Evolutionary conservation across 2,329 filamentous ascomycete species (phyloP), one percentile per base, ranked within the genome.

Genomic region (Colletotrichum tropicale): DNA sequence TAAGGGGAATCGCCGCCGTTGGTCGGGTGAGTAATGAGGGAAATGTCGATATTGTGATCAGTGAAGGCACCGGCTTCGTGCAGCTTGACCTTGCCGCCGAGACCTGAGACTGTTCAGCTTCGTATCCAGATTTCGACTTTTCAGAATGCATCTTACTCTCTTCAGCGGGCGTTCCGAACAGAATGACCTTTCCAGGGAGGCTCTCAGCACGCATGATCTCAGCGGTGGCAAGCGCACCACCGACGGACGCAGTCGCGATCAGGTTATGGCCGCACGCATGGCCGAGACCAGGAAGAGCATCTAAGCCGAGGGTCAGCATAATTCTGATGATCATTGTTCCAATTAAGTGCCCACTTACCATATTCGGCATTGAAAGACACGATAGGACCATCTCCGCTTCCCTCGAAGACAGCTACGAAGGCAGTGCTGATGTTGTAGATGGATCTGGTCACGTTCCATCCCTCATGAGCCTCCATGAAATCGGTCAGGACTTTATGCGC

Each of bases 111-210:
- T 10, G 2, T 9, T 72, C 3, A 72, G 8, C 64, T 34, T 72
- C 6, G 2, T n/a, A 30, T 61, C 3, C 18, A 16, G 28, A 10
- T 15, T 13, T 6, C 1, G 28, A 21, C 7, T 9, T 32, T 56
- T 5, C 12, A 4, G 21, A 0, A 52, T n/a, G 5, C 6, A 13
- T 7, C 66, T 38, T 28, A 74, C 86, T 85, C 81, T 89, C 88
- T 81, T 89, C 88, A 12, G 86, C 89, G 0, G 88, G 89, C 0
- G 88, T 90, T 36, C 88, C 88, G 48, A 90, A 85, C 30, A 90
- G 78, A 7, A 86, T 81, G 7, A 89, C 81, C 67, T 85, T 86
- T 6, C 88, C 88, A 0, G 85, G 79, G 4, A 91, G 81, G 2
- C 80, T 77, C 55, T 86, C 82, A 15, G 83, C 79, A 24, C 82